Percentiles rank a stretch among this genome's conserved stretches.
Evolutionary conservation across 2,329 filamentous ascomycete genomes (phyloP).

Genomic region (Ophiostoma angusticollis): DNA sequence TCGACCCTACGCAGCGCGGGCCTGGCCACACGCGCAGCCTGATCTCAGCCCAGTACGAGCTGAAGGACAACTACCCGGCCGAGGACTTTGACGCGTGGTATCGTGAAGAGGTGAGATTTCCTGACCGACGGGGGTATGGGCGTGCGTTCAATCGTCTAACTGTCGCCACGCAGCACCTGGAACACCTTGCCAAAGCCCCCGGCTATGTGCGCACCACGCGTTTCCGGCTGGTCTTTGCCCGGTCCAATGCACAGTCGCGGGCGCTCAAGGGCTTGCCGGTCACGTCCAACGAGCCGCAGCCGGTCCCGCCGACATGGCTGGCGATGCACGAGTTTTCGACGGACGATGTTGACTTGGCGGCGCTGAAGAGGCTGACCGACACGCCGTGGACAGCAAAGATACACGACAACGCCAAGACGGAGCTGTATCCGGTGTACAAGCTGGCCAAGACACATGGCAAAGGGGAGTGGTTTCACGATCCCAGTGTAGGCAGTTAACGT

Average conservation of each 20-base stretch:
- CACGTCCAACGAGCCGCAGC: slow-evolving; percentile 11
- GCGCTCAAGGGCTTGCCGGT: slow-evolving; percentile 14
- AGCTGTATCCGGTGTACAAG: slow-evolving; percentile 5
- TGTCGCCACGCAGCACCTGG: slow-evolving; percentile 10
- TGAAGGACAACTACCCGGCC: slow-evolving; percentile 7
- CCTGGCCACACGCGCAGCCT: slow-evolving; percentile 14
- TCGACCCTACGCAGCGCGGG: slow-evolving; percentile 15
- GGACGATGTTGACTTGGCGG: slow-evolving; percentile 5
- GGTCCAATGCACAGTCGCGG: slow-evolving; percentile 15
- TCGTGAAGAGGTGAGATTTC: slow-evolving; percentile 14
- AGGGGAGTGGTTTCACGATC: slow-evolving; percentile 12
- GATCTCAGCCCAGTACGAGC: slow-evolving; percentile 11
- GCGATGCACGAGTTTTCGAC: slow-evolving; percentile 6
- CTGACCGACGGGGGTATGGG: no score
- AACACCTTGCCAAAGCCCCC: slow-evolving; percentile 7
- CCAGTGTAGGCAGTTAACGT: no score
- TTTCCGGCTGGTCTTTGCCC: slow-evolving; percentile 14
- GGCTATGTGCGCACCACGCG: slow-evolving; percentile 17
- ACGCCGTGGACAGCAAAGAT: slow-evolving; percentile 12
- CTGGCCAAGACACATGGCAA: slow-evolving; percentile 8
- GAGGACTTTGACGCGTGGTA: slow-evolving; percentile 17
- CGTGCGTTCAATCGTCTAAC: neutral
- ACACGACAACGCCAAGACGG: slow-evolving; percentile 3
- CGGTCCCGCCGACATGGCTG: slow-evolving; percentile 14
- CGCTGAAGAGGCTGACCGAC: slow-evolving; percentile 6